Percentiles rank a stretch among this genome's conserved stretches.
phyloP scores from a whole-genome alignment of 2,329 filamentous ascomycete species.

The Microcyclospora tardicrescens region DNA sequence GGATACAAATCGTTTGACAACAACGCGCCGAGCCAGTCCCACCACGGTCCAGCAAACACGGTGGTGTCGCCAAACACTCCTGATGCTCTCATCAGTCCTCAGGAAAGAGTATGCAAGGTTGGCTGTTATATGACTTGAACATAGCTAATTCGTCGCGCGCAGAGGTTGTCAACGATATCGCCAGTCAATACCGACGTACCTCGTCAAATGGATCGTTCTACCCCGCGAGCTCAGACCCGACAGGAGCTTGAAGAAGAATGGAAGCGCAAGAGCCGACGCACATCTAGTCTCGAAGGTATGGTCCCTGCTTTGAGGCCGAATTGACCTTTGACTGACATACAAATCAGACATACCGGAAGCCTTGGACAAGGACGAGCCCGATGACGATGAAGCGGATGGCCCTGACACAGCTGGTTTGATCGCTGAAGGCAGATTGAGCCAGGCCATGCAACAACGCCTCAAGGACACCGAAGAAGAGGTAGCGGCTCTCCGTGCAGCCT shows the following conservation, averaged over 20 bases:
- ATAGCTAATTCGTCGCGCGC: slow-evolving; percentile 2
- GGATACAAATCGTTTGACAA: slow-evolving; percentile 63
- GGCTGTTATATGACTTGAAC: not conserved
- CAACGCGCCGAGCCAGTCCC: slow-evolving; percentile 4
- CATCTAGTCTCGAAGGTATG: slow-evolving; percentile 62
- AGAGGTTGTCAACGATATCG: slow-evolving; percentile 38
- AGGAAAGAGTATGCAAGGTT: slow-evolving; percentile 17
- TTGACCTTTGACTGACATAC: not conserved
- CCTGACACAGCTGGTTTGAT: slow-evolving; percentile 23
- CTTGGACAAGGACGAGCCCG: slow-evolving; percentile 25
- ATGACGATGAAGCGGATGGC: slow-evolving; percentile 13
- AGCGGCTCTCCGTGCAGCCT: slow-evolving; percentile 55
- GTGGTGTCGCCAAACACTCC: slow-evolving; percentile 25
- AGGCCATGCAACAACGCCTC: slow-evolving; percentile 37
- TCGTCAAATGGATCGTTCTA: slow-evolving; percentile 50
- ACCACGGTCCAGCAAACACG: slow-evolving; percentile 12
- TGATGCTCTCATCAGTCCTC: slow-evolving; percentile 19
- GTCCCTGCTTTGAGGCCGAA: slow-evolving; percentile 7
- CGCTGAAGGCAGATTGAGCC: slow-evolving; percentile 28
- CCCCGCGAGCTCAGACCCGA: slow-evolving; percentile 71
- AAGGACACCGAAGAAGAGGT: slow-evolving; percentile 49
- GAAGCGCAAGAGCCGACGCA: slow-evolving; percentile 48
- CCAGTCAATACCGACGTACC: slow-evolving; percentile 64
- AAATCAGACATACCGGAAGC: slow-evolving; percentile 35
- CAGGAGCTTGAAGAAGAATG: slow-evolving; percentile 54